Evolutionary conservation across 495 filamentous ascomycete species (phyloP).

Genomic region (Bacidia rubella): DNA sequence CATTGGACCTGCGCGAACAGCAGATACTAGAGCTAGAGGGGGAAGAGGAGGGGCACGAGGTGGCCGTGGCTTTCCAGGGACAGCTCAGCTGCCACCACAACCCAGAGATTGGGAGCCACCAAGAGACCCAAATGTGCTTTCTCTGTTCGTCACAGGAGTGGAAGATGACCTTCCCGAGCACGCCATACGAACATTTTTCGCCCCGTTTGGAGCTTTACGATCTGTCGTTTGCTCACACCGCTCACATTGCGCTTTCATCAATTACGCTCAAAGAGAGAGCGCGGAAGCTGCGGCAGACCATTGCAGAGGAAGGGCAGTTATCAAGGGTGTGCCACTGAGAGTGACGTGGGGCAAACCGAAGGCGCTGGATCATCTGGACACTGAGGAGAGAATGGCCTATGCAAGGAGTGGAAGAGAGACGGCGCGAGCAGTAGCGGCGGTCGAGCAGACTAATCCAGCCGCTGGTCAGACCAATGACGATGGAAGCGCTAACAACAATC

Average conservation of each 20-base stretch:
- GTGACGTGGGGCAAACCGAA: conserved; percentile 88
- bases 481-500: conserved; percentile 19
- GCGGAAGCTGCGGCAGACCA: conserved; percentile 75
- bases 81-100: conserved; percentile 60
- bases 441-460: conserved; percentile 18
- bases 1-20: conserved; percentile 56
- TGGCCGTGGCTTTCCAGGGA: conserved; percentile 51
- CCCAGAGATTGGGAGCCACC: conserved; percentile 77
- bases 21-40: conserved; percentile 34
- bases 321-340: conserved; percentile 69
- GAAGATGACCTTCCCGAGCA: conserved; percentile 94
- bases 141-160: conserved; percentile 85
- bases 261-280: conserved; percentile 67
- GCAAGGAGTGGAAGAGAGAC: conserved; percentile 58
- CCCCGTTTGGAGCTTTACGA: conserved; percentile 71
- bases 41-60: conserved; percentile 39
- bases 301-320: conserved; percentile 77
- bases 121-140: conserved; percentile 68
- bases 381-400: conserved; percentile 61
- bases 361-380: conserved; percentile 77
- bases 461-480: conserved; percentile 19
- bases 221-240: conserved; percentile 91
- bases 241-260: conserved; percentile 91
- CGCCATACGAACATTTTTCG: conserved; percentile 79
- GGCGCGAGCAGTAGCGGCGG: conserved; percentile 32